Evolutionary conservation across 2,329 filamentous ascomycete species (phyloP).

Genomic region (Penicillium sclerotiorum): DNA sequence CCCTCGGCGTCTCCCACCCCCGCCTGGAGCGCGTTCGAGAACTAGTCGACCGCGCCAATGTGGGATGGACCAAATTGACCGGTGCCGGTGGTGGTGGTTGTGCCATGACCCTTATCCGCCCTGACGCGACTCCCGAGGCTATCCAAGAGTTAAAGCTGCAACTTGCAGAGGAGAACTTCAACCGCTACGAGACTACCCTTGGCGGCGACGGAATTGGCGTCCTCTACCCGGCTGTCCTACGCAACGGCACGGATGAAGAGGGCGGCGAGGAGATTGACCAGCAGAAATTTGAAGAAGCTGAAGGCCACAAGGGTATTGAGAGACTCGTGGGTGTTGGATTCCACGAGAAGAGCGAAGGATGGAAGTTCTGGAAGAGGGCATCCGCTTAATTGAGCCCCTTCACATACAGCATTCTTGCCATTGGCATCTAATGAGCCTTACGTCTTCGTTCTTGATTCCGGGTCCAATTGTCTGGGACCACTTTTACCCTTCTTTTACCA

Average conservation of each 20-base stretch:
- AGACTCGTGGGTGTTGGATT: slow-evolving; percentile 78
- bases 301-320: slow-evolving; percentile 84
- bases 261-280: slow-evolving; percentile 92
- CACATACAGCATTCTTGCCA: background rate
- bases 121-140: slow-evolving; percentile 59
- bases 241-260: slow-evolving; percentile 78
- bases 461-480: background rate
- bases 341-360: slow-evolving; percentile 71
- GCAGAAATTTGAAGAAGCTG: slow-evolving; percentile 81
- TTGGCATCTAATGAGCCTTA: background rate
- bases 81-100: slow-evolving; percentile 95
- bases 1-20: slow-evolving; percentile 91
- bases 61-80: slow-evolving; percentile 97
- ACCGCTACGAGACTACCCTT: slow-evolving; percentile 83
- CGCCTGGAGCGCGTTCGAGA: slow-evolving; percentile 89
- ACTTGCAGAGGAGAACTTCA: slow-evolving; percentile 72
- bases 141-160: slow-evolving; percentile 66
- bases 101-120: slow-evolving; percentile 85
- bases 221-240: slow-evolving; percentile 86
- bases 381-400: slow-evolving; percentile 4
- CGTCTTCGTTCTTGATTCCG: background rate
- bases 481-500: slow-evolving; percentile 4
- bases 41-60: slow-evolving; percentile 81
- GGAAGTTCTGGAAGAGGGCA: slow-evolving; percentile 76
- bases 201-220: slow-evolving; percentile 94